Percentiles rank a stretch among this genome's conserved stretches.
These are phyloP conservation scores for Agapanthus africanus DNA, from an alignment of 106 monocot genomes.

Conservation along the genomic window DNA sequence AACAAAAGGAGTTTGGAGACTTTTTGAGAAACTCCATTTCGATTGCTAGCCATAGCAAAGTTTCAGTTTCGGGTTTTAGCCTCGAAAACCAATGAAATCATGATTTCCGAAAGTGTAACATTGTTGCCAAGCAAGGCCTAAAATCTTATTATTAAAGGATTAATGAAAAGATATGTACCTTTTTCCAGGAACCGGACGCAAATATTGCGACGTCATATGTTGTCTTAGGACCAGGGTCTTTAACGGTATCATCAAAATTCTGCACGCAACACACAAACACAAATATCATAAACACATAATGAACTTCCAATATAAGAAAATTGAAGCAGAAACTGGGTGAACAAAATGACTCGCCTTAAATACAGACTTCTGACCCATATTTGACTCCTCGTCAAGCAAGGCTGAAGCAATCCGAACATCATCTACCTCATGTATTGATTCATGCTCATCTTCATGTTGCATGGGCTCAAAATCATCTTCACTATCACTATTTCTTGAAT, in stretches of 20 bases:
- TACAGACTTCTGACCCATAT: slow-evolving; percentile 26
- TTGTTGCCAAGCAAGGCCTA: no score
- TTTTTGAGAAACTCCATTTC: no score
- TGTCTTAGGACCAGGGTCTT: slow-evolving; percentile 50
- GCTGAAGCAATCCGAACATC: slow-evolving; percentile 23
- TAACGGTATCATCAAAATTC: slow-evolving; percentile 54
- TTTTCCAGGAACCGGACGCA: slow-evolving; percentile 77
- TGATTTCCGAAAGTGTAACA: no score
- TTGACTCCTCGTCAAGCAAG: slow-evolving; percentile 36
- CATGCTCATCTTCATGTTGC: slow-evolving; percentile 15
- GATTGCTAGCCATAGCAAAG: no score
- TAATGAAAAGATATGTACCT: slow-evolving; percentile 34
- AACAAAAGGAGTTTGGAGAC: no score
- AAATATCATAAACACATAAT: neutral
- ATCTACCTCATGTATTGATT: slow-evolving; percentile 14
- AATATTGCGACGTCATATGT: slow-evolving; percentile 85
- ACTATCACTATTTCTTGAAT: slow-evolving; percentile 41
- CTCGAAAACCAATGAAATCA: no score
- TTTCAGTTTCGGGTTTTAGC: no score
- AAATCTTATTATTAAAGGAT: no score
- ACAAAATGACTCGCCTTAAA: slow-evolving; percentile 33
- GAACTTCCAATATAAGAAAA: neutral
- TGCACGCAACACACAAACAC: slow-evolving; percentile 14
- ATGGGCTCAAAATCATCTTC: slow-evolving; percentile 53
- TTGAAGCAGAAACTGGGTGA: neutral